A percentile compares a stretch with the other conserved stretches of the same genome.
phyloP scores from a whole-genome alignment of 352 stramenopile genomes.

The Phytophthora megakarya region DNA sequence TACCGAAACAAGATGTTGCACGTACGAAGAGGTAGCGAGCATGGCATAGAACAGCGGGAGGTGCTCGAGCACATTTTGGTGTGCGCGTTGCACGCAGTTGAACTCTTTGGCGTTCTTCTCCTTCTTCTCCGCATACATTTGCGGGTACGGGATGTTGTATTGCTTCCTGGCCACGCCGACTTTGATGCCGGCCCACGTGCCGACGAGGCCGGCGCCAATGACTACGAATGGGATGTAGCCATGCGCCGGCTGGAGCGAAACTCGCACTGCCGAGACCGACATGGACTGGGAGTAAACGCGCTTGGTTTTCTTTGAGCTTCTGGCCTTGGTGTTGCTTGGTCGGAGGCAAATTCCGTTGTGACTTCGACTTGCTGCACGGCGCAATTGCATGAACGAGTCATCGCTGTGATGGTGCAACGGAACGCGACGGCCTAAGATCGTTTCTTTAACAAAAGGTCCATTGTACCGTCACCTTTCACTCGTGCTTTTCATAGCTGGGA shows the following conservation, averaged over 20 bases:
- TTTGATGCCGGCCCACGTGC: conserved; percentile 60
- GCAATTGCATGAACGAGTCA: conserved; percentile 8
- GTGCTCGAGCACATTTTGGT: conserved; percentile 86
- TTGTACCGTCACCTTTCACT: conserved; percentile 15
- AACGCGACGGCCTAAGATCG: conserved; percentile 13
- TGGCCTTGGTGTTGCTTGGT: conserved; percentile 22
- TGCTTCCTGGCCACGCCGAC: conserved; percentile 67
- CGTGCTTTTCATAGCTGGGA: background rate
- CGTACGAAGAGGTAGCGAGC: conserved; percentile 49
- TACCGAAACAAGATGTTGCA: background rate
- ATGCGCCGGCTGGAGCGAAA: conserved; percentile 66
- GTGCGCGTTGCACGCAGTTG: conserved; percentile 83
- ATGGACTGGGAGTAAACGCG: conserved; percentile 21
- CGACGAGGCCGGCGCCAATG: conserved; percentile 59
- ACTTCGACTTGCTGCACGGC: conserved; percentile 3
- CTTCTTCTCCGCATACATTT: conserved; percentile 72
- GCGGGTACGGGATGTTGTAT: conserved; percentile 64
- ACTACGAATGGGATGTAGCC: conserved; percentile 64
- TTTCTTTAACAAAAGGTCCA: conserved; percentile 23
- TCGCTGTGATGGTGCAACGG: conserved; percentile 16
- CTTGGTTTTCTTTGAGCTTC: conserved; percentile 6
- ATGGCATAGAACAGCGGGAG: conserved; percentile 44
- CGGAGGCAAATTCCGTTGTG: conserved; percentile 35
- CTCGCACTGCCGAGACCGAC: conserved; percentile 48
- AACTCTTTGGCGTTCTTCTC: conserved; percentile 73